phyloP scores from a whole-genome alignment of 257 asterid genomes.

The Linderniella brevidens region DNA sequence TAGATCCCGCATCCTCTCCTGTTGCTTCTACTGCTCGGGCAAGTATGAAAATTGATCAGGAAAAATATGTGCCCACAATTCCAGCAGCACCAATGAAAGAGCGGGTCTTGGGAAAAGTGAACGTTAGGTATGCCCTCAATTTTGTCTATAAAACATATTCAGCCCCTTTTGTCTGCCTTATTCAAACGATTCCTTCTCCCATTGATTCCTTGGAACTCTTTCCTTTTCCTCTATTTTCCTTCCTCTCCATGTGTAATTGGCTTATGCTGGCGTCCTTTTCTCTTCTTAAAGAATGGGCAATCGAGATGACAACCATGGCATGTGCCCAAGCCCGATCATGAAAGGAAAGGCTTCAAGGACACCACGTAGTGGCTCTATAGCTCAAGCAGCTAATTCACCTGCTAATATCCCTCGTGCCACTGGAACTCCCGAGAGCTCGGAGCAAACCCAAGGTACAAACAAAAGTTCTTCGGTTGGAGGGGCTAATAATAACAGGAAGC shows the following conservation, averaged over 20 bases:
- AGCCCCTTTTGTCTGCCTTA: too few relatives aligned
- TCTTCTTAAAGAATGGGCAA: conserved; percentile 44
- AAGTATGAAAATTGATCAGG: conserved; percentile 60
- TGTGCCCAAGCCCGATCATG: conserved; percentile 35
- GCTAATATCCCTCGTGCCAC: conserved; percentile 36
- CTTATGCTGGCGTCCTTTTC: not conserved
- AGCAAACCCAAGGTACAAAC: conserved; percentile 37
- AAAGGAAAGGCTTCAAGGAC: conserved; percentile 94
- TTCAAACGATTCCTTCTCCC: too few relatives aligned
- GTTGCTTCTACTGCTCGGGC: conserved; percentile 48
- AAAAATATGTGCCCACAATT: conserved; percentile 35
- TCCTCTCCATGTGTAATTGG: not conserved
- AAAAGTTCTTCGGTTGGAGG: conserved; percentile 48
- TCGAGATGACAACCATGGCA: conserved; percentile 46
- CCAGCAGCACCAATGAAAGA: conserved; percentile 54
- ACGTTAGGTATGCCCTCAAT: conserved; percentile 40
- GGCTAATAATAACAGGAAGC: conserved; percentile 62
- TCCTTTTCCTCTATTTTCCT: not conserved
- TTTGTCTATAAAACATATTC: too few relatives aligned
- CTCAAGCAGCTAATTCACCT: conserved; percentile 27
- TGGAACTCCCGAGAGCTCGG: conserved; percentile 81
- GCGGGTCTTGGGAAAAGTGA: conserved; percentile 52
- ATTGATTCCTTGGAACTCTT: too few relatives aligned
- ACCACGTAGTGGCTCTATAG: conserved; percentile 48
- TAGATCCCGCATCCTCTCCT: conserved; percentile 53